Evolutionary conservation across 306 rosid species (phyloP).

Genomic region (Rosa multiflora): DNA sequence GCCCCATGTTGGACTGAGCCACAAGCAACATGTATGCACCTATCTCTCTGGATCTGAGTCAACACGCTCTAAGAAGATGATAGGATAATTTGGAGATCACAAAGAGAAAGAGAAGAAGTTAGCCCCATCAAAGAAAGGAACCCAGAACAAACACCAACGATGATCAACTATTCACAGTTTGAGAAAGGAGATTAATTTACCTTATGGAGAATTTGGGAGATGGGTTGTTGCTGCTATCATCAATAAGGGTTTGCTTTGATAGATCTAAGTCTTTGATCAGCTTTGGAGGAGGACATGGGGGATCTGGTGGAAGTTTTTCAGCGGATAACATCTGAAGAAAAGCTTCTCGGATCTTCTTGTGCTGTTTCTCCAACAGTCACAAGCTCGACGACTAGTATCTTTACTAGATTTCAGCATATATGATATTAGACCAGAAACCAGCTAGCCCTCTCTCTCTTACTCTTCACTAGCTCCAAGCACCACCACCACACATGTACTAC

Average conservation of each 20-base stretch:
- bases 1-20: conserved; percentile 37
- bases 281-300: conserved; percentile 37
- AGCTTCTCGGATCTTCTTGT: conserved; percentile 45
- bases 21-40: conserved; percentile 30
- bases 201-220: conserved; percentile 56
- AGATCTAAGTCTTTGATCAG: conserved; percentile 41
- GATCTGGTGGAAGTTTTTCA: conserved; percentile 59
- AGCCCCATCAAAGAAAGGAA: neutral
- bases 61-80: conserved; percentile 20
- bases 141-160: neutral
- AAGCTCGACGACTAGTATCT: conserved; percentile 39
- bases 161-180: conserved; percentile 9
- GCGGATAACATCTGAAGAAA: conserved; percentile 71
- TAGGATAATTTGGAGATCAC: conserved; percentile 24
- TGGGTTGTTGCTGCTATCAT: conserved; percentile 14
- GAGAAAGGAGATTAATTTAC: conserved; percentile 22
- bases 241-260: conserved; percentile 32
- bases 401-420: conserved; percentile 60
- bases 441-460: conserved; percentile 19
- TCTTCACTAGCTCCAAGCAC: conserved; percentile 15
- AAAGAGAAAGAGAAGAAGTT: conserved; percentile 10
- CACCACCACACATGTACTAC: conserved; percentile 12
- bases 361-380: conserved; percentile 51
- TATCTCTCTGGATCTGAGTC: conserved; percentile 38
- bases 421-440: conserved; percentile 20